A percentile compares a stretch with the other conserved stretches of the same genome.
phyloP scores from a whole-genome alignment of 148 eudicot genomes.

The Rheum nobile region DNA sequence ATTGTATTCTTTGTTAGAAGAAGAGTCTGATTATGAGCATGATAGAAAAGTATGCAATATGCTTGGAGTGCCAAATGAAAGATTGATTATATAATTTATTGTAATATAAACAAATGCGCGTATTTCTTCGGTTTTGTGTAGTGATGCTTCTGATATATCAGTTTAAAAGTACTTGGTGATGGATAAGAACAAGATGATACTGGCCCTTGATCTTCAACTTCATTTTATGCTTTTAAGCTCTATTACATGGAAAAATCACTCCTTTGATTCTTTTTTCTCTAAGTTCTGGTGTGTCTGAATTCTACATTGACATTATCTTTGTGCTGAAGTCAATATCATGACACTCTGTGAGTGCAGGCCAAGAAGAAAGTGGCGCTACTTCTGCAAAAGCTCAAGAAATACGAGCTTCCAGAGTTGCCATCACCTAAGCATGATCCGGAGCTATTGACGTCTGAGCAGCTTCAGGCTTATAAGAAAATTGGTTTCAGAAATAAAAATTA shows the following conservation, averaged over 20 bases:
- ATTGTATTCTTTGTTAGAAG: neutral
- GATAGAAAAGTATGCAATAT: neutral
- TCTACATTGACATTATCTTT: neutral
- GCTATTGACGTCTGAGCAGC: slow-evolving; percentile 79
- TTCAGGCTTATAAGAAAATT: slow-evolving; percentile 85
- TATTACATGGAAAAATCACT: neutral
- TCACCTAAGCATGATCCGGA: slow-evolving; percentile 92
- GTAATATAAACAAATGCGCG: neutral
- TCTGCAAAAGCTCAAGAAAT: slow-evolving; percentile 91
- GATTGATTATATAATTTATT: neutral
- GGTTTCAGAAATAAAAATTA: slow-evolving; percentile 93
- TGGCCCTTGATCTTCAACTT: neutral
- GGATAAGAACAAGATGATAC: neutral
- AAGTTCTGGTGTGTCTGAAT: neutral
- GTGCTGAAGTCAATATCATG: neutral
- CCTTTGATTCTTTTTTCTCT: neutral
- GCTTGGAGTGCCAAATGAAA: neutral
- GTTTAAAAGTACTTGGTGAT: neutral
- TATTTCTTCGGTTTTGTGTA: neutral
- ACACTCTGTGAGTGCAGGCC: slow-evolving; percentile 41
- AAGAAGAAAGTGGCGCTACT: slow-evolving; percentile 96
- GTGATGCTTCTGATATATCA: neutral
- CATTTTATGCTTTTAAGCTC: neutral
- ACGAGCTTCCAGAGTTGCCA: slow-evolving; percentile 93
- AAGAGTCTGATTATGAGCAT: neutral